Percentiles rank a stretch among this genome's conserved stretches.
phyloP scores from a whole-genome alignment of 257 asterid genomes.

The Lithospermum erythrorhizon region DNA sequence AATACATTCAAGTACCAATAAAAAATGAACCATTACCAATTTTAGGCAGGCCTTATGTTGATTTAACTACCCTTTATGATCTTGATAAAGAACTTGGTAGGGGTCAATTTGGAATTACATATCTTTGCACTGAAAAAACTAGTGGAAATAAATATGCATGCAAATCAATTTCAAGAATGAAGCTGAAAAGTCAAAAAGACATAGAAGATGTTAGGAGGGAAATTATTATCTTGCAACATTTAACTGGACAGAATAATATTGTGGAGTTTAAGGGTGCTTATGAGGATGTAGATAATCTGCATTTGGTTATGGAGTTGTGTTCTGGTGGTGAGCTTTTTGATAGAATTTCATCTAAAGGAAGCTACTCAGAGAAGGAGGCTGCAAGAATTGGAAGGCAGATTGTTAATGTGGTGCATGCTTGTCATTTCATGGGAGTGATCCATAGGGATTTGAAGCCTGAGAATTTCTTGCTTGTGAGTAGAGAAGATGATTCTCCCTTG shows the following conservation, averaged over 20 bases:
- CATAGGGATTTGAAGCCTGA: constrained; percentile 41
- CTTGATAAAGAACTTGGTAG: constrained; percentile 31
- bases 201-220: constrained; percentile 30
- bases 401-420: constrained; percentile 34
- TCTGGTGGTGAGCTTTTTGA: constrained; percentile 36
- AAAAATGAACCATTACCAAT: constrained; percentile 10
- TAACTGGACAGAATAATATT: constrained; percentile 35
- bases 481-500: constrained; percentile 21
- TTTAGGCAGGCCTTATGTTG: constrained; percentile 20
- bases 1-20: not conserved
- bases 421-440: constrained; percentile 39
- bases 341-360: constrained; percentile 29
- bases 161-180: constrained; percentile 28
- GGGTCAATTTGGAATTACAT: constrained; percentile 34
- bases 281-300: constrained; percentile 21
- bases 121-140: constrained; percentile 27
- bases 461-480: constrained; percentile 29
- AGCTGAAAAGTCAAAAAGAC: constrained; percentile 20
- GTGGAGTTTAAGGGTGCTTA: constrained; percentile 36
- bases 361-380: constrained; percentile 35
- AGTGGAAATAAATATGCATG: constrained; percentile 27
- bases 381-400: constrained; percentile 33
- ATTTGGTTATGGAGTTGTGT: constrained; percentile 36
- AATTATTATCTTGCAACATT: constrained; percentile 24
- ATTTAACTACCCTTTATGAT: constrained; percentile 20